Base-by-base conservation (phyloP, 176 grass and related monocot species). In the Avena insularis region DNA sequence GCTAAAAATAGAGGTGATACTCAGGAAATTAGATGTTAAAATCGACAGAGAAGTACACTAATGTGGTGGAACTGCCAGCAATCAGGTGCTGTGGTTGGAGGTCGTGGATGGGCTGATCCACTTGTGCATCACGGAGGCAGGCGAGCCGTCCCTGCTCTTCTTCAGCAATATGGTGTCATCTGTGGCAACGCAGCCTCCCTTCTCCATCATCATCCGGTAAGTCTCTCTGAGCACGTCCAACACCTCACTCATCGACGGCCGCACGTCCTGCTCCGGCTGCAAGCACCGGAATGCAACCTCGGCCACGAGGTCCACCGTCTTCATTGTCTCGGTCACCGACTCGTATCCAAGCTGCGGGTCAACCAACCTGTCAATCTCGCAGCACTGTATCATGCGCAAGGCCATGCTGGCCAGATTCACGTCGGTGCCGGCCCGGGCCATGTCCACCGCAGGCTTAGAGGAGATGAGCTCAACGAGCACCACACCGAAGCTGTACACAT, bases 401-500 rank as follows among this genome's bases (percentile, higher is more conserved):
- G 91, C 88, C 71, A 93, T 87, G 91, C 35, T 82, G 19, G 85
- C 74, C 23, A 93, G 81, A 64, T 87, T 93, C 3, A 93, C 85
- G 10, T 93, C 85, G 14, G 63, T 0, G 12, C 43, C 84, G 16
- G 5, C 8, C 8, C 72, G 54, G 54, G 1, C 66, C 88, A 90
- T 87, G 71, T 93, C 91, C 21, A 93, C 91, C 0, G 91, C 91
- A 0, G 88, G 81, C 11, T 56, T 85, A 13, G 91, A 90, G 16
- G 90, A 95, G 29, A 95, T 21, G 46, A 94, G 93, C 90, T 94
- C 93, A 0, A 88, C 68, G 0, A 94, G 85, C 0, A 95, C 90
- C 0, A 95, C 93, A 1, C 93, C 93, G 68, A 95, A 95, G 69
- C 93, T 95, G 61, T 95, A 95, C 8, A 95, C 93, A 13, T 95